These are phyloP conservation scores for Phytopythium montanum DNA, from an alignment of 352 stramenopile species.

Conservation along the genomic window DNA sequence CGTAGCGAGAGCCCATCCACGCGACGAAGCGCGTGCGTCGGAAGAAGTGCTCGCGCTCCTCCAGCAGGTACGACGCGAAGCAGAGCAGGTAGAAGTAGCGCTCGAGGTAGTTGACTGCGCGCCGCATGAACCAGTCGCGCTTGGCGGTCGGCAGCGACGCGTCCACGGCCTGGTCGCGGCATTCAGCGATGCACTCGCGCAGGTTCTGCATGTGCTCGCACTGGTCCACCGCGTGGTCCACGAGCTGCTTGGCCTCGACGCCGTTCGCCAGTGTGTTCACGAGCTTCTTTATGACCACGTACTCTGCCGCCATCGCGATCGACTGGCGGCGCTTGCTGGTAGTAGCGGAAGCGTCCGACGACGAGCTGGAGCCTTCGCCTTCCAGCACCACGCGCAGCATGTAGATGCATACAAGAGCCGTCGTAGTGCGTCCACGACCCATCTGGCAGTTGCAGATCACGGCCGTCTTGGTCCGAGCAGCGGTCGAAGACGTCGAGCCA, in stretches of 20 bases:
- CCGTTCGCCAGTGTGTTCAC: conserved; percentile 72
- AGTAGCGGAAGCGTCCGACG: conserved; percentile 7
- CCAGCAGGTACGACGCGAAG: conserved; percentile 84
- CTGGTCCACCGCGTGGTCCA: conserved; percentile 73
- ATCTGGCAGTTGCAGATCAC: conserved; percentile 92
- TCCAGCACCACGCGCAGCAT: conserved; percentile 80
- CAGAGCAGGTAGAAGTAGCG: conserved; percentile 89
- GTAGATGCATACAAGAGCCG: conserved; percentile 83
- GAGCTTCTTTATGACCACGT: conserved; percentile 72
- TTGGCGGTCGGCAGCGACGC: conserved; percentile 58
- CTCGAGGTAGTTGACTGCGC: conserved; percentile 87
- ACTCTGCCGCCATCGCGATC: conserved; percentile 47
- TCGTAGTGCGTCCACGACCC: conserved; percentile 84
- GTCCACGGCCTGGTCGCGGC: conserved; percentile 71
- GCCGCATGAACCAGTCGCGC: conserved; percentile 80
- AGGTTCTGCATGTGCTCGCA: conserved; percentile 86
- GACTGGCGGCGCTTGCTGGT: conserved; percentile 40
- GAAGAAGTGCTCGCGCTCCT: conserved; percentile 57
- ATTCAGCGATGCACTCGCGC: conserved; percentile 79
- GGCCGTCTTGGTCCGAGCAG: conserved; percentile 27
- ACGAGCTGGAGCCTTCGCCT: conserved; percentile 34
- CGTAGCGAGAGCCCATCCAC: conserved; percentile 85
- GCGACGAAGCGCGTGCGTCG: conserved; percentile 57
- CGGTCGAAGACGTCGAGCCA: neutral
- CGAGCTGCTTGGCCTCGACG: conserved; percentile 49